Base-by-base conservation (phyloP, 164 flowering plant genomes). In the Stephania cephalantha region DNA sequence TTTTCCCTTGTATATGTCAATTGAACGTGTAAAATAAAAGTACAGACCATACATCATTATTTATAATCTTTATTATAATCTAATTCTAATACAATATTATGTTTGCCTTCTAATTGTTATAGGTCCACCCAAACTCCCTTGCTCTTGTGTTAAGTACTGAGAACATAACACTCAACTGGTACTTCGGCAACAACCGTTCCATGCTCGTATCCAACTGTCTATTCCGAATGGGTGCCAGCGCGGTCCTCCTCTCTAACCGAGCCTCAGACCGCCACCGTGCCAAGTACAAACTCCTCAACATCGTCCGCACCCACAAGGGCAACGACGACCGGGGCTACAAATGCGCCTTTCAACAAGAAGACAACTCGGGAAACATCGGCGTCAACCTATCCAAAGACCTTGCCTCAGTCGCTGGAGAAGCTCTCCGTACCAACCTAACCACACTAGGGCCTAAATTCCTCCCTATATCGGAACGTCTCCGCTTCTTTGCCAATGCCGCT, bases 131-230 rank as follows among this genome's bases (percentile, higher is more conserved):
- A 7, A 42, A 73, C 48, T 73, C 75, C 15, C 12, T 3, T 12
- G 75, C 69, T 68, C 69, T 73, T 10, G 69, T 73, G 20, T 68
- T 73, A 17, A 73, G 75, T 17, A 73, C 75, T 0, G 75, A 73
- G 67, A 73, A 73, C 69, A 73, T 73, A 8, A 73, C 75, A 20
- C 75, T 73, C 18, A 73, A 73, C 31, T 73, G 69, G 69, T 73
- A 73, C 69, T 63, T 46, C n/a, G 75, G 75, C 5, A 73, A 73
- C 75, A 73, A 73, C 22, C 68, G 75, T 8, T 73, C 75, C 8
- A 73, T 73, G 75, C 67, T 73, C 13, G 75, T 73, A 29, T 63
- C 75, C 15, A 73, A 73, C 69, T 73, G 75, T 15, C 44, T 73
- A 6, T 73, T 73, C 42, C 48, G 75, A 25, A 73, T 73, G 75